Conservation (phyloP, 129 eudicot genomes). For the Artemisia argyi region DNA sequence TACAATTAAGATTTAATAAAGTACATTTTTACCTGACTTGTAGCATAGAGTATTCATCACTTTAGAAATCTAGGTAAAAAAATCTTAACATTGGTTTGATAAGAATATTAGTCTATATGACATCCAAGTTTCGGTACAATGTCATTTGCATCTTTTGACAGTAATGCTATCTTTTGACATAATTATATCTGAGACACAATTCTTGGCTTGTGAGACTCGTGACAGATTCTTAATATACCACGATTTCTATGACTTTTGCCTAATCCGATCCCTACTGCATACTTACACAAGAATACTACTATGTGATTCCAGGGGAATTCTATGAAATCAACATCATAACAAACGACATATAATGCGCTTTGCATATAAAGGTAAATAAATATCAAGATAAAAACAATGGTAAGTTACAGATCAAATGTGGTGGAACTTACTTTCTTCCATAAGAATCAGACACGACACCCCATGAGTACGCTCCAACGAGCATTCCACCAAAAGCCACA, state of each 20-base stretch:
- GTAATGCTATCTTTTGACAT: too few relatives aligned
- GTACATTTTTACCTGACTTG: too few relatives aligned
- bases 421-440: conserved; percentile 43
- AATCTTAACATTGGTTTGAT: too few relatives aligned
- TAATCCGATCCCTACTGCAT: background rate
- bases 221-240: background rate
- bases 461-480: conserved; percentile 67
- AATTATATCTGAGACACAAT: too few relatives aligned
- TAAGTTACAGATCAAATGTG: background rate
- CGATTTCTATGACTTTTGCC: conserved; percentile 1
- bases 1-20: too few relatives aligned
- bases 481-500: conserved; percentile 71
- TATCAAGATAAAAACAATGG: background rate
- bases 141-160: too few relatives aligned
- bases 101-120: too few relatives aligned
- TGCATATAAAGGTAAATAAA: background rate
- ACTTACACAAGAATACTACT: background rate
- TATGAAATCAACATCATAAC: conserved; percentile 6
- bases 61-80: too few relatives aligned
- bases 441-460: conserved; percentile 59
- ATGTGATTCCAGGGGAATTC: too few relatives aligned
- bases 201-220: background rate
- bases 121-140: too few relatives aligned
- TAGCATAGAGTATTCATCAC: too few relatives aligned
- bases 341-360: background rate